phyloP scores from a whole-genome alignment of 257 asterid species.

The Nicotiana tabacum region DNA sequence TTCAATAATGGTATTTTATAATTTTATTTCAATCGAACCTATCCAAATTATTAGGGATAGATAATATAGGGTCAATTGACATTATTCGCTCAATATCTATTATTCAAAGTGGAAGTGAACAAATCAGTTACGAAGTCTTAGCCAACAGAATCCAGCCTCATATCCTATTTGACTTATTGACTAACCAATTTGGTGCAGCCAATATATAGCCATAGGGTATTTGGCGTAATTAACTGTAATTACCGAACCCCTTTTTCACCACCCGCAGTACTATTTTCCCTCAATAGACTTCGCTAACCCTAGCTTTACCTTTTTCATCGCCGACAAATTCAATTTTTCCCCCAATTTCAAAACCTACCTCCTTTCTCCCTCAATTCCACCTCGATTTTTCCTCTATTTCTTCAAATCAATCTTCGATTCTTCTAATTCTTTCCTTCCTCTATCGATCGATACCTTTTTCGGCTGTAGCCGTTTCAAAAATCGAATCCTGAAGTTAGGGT shows the following conservation, averaged over 20 bases:
- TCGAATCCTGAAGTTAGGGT: conserved; percentile 24
- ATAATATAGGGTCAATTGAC: too few species aligned
- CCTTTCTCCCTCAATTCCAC: conserved; percentile 5
- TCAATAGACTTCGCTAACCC: neutral
- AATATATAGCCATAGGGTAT: neutral
- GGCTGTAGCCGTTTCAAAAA: neutral
- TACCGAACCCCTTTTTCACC: neutral
- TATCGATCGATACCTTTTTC: conserved; percentile 14
- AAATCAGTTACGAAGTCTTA: neutral
- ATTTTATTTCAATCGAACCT: too few species aligned
- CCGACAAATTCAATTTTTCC: neutral
- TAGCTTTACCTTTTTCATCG: conserved; percentile 10
- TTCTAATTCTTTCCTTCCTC: conserved; percentile 8
- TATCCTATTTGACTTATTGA: neutral
- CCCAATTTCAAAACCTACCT: neutral
- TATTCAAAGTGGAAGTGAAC: neutral
- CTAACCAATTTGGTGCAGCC: neutral
- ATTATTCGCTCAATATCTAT: too few species aligned
- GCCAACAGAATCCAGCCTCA: neutral
- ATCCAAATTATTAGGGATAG: too few species aligned
- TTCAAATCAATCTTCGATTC: conserved; percentile 10
- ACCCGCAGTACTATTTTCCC: neutral
- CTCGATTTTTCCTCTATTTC: conserved; percentile 2
- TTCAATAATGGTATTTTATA: too few species aligned
- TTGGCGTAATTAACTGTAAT: neutral